Base-by-base conservation (phyloP, 2,329 filamentous ascomycete species). In the Fusarium sp. region DNA sequence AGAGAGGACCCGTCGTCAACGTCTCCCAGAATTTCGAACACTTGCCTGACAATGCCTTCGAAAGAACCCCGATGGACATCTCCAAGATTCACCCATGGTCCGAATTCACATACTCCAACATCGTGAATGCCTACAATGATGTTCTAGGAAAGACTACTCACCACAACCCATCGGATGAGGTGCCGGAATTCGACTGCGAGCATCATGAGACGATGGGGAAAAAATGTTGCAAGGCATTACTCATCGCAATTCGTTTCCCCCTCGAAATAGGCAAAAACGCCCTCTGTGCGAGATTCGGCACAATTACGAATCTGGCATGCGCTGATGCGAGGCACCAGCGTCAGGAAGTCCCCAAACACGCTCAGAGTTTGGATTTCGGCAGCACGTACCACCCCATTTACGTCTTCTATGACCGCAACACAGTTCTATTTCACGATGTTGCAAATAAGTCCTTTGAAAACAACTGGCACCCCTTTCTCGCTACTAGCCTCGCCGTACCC, bases 191-290 rank as follows among this genome's bases (percentile, higher is more conserved):
- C 20, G 4, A 13, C 5, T 47, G 29, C 14, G 5, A 47, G 10
- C n/a, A 31, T 7, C 27, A 47, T 47, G 12, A 6, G 20, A 17
- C 7, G 10, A n/a, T 31, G 45, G 45, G 5, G 31, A 27, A 25
- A 15, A 44, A 18, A 5, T 12, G 7, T 15, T 18, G 12, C 22
- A 12, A 18, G 22, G 12, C 22, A 11, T 44, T 44, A 5, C 25
- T 14, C 27, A 12, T 14, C 7, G 6, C 27, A 47, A n/a, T 17
- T 31, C n/a, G 4, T n/a, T 12, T 5, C 11, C 4, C 14, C 45
- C 31, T 47, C 10, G 2, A 11, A 2, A 17, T 17, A 10, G 27
- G 45, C 27, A 47, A 22, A 17, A 0, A 1, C 10, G 17, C 5
- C 14, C 11, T n/a, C 45, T 1, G 20, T n/a, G 3, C 10, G 9